Conservation (phyloP, 179 eudicot species). For the Camellia oleifera region DNA sequence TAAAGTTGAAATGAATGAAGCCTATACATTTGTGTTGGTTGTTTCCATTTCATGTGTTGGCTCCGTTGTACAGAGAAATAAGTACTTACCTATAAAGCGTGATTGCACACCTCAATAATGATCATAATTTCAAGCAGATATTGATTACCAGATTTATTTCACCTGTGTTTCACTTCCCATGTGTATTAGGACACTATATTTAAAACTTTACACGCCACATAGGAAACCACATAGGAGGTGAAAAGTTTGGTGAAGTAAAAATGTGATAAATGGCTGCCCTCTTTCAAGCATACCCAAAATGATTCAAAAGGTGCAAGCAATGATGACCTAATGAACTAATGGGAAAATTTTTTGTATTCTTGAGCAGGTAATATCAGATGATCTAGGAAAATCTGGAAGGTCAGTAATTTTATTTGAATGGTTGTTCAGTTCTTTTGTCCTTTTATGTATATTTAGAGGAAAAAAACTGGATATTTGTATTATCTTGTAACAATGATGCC, state of each 20-base stretch:
- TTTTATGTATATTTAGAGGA: neutral
- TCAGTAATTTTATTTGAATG: neutral
- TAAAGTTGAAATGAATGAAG: neutral
- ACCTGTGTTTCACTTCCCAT: too few relatives aligned
- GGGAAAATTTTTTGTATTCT: neutral
- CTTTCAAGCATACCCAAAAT: neutral
- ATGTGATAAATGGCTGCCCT: too few relatives aligned
- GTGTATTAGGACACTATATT: too few relatives aligned
- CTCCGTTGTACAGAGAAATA: neutral
- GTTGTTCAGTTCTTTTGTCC: neutral
- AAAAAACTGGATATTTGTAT: neutral
- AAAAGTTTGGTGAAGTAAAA: too few relatives aligned
- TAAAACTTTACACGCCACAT: too few relatives aligned
- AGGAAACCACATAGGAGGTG: too few relatives aligned
- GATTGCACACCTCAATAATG: neutral
- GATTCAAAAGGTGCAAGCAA: neutral
- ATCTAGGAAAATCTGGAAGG: neutral
- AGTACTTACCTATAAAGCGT: neutral
- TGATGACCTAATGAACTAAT: neutral
- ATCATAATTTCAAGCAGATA: neutral
- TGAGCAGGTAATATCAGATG: conserved; percentile 5
- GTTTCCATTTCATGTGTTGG: neutral
- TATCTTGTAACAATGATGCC: neutral
- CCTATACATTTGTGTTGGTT: neutral
- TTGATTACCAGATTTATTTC: too few relatives aligned